Evolutionary conservation across 306 rosid genomes (phyloP), one percentile per base, ranked within the genome.

Genomic region (Vigna trinervia): DNA sequence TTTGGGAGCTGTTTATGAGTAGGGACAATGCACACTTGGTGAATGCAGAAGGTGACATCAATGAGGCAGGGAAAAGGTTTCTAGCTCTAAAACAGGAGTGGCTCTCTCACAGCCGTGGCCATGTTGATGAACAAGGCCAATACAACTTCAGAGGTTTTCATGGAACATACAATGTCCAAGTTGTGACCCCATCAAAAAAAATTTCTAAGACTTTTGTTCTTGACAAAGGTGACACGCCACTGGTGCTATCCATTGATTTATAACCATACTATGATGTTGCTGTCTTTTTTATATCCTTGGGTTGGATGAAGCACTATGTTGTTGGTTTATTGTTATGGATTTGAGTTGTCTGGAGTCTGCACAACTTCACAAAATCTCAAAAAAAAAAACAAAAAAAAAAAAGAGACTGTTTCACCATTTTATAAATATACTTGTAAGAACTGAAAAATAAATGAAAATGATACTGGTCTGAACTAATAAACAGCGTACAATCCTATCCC

Each of bases 1-100:
- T 91, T 43, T 91, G 98, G 99, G 96, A 96, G 84, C 66, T 96
- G 81, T 90, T 93, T 63, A 93, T 96, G 98, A 84, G 97, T 48
- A 80, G 99, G 51, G 86, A 86, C 26, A 83, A 90, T 78, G 72
- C 97, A 0, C 98, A 93, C 82, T 84, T 96, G 69, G 96, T 91
- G 76, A 81, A 91, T 69, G 93, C 98, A 2, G 98, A 96, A 87
- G 99, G 99, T 17, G 98, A 89, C 13, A 30, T 96, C 32, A 93
- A 96, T 17, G 92, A 88, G 82, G 97, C 99, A 32, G 98, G 97
- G 2, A 87, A 83, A 53, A 87, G 97, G 57, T 90, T 82, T 85
- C 67, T 91, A 17, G 83, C 81, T 61, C 87, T 96, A 17, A 91
- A 90, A 70, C 82, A 85, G 56, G 99, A 93, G 84, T 93, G 94